These are phyloP conservation scores for Fusarium redolens DNA, from an alignment of 2,329 filamentous ascomycete genomes.

Conservation along the genomic window DNA sequence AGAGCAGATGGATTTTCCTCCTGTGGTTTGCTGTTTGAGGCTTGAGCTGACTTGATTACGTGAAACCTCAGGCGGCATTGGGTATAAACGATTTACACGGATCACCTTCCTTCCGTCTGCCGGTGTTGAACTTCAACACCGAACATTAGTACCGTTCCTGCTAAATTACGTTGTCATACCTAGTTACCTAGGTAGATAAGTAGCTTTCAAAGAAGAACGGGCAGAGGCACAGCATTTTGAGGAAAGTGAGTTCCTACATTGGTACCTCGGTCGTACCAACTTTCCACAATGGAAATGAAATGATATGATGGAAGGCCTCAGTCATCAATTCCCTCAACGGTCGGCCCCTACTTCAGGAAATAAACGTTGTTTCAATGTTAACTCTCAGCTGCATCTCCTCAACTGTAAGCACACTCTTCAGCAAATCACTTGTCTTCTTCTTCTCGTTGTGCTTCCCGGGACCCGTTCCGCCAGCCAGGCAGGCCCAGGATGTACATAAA, in stretches of 20 bases:
- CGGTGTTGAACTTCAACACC: not conserved
- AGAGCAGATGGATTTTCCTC: conserved; percentile 9
- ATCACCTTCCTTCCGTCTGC: not conserved
- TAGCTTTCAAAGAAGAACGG: not conserved
- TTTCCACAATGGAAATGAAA: not conserved
- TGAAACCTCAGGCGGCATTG: not conserved
- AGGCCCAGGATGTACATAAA: conserved; percentile 17
- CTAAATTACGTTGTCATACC: not conserved
- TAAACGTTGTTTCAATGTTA: conserved; percentile 29
- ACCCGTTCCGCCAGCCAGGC: conserved; percentile 15
- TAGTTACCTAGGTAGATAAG: not conserved
- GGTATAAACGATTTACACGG: not conserved
- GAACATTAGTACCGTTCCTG: not conserved
- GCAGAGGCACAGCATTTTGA: not conserved
- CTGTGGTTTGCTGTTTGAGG: not conserved
- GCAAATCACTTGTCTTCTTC: conserved; percentile 30
- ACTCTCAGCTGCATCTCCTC: conserved; percentile 23
- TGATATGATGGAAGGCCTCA: conserved; percentile 18
- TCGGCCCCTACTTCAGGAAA: conserved; percentile 1
- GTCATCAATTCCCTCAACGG: conserved; percentile 12
- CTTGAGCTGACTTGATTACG: not conserved
- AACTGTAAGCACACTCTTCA: conserved; percentile 28
- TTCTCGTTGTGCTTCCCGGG: conserved; percentile 21
- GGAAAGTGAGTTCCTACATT: not conserved
- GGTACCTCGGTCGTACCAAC: not conserved